phyloP scores from a whole-genome alignment of 352 stramenopile genomes.

The Phytophthora pluvialis region DNA sequence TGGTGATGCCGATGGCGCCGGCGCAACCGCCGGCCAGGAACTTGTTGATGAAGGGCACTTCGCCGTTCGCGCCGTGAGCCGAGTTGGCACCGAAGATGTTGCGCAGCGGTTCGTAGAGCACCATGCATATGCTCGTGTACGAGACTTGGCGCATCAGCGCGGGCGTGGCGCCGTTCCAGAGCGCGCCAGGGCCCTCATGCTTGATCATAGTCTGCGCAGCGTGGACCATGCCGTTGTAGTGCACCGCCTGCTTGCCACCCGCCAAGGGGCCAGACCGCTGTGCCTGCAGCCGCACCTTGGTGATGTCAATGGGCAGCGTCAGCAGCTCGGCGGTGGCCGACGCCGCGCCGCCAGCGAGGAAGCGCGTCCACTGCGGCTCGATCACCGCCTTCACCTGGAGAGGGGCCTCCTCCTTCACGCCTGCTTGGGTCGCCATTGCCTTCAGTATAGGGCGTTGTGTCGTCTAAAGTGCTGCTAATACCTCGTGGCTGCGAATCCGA shows the following conservation, averaged over 20 bases:
- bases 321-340: conserved; percentile 79
- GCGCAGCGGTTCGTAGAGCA: conserved; percentile 85
- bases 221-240: conserved; percentile 85
- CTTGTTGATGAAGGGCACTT: conserved; percentile 81
- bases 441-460: conserved; percentile 1
- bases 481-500: conserved; percentile 19
- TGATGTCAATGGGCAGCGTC: conserved; percentile 88
- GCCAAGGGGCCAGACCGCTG: conserved; percentile 48
- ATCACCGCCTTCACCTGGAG: conserved; percentile 53
- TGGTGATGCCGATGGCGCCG: conserved; percentile 77
- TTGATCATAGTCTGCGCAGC: conserved; percentile 68
- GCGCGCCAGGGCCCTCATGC: conserved; percentile 62
- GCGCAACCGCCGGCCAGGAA: conserved; percentile 81
- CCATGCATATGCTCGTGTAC: conserved; percentile 89
- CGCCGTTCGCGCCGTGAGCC: conserved; percentile 35
- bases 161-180: conserved; percentile 82
- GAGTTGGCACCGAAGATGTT: conserved; percentile 72
- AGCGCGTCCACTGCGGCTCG: conserved; percentile 72
- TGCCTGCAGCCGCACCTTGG: conserved; percentile 84
- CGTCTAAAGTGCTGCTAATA: neutral
- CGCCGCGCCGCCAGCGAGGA: conserved; percentile 70
- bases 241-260: conserved; percentile 41
- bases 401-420: conserved; percentile 36
- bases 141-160: conserved; percentile 86
- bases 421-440: conserved; percentile 44